These are phyloP conservation scores for Hymenotorrendiella dingleyae DNA, from an alignment of 2,329 filamentous ascomycete species.

Conservation along the genomic window DNA sequence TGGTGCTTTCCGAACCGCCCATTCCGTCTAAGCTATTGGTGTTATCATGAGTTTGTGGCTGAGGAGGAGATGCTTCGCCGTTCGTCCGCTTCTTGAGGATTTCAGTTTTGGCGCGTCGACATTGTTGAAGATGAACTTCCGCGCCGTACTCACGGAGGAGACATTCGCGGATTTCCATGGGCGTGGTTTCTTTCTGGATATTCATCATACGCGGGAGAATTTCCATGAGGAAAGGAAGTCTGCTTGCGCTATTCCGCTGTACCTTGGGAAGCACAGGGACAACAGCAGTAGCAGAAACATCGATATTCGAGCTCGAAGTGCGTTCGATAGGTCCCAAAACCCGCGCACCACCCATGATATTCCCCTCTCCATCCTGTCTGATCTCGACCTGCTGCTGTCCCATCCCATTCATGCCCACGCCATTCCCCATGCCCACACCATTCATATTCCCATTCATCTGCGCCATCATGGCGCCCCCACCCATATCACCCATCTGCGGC, in stretches of 20 bases:
- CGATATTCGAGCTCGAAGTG: not conserved
- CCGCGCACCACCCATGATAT: conserved; percentile 27
- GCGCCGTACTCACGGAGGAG: conserved; percentile 36
- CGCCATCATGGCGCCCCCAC: conserved; percentile 11
- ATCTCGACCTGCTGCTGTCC: conserved; percentile 20
- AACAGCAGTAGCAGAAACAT: conserved; percentile 3
- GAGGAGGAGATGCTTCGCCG: conserved; percentile 4
- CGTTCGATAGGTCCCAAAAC: conserved; percentile 21
- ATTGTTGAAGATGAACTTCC: conserved; percentile 31
- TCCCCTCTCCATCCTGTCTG: conserved; percentile 26
- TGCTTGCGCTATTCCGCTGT: conserved; percentile 27
- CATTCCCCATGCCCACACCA: conserved; percentile 9
- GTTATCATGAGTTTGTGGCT: not conserved
- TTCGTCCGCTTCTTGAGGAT: conserved; percentile 26
- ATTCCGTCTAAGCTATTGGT: conserved; percentile 16
- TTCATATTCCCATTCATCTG: conserved; percentile 9
- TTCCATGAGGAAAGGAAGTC: conserved; percentile 52
- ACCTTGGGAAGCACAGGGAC: conserved; percentile 29
- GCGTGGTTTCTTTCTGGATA: conserved; percentile 52
- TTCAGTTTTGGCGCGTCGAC: conserved; percentile 29
- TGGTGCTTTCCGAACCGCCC: conserved; percentile 17
- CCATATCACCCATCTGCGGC: conserved; percentile 7
- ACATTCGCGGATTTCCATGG: conserved; percentile 52
- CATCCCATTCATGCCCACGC: conserved; percentile 4
- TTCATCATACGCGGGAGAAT: conserved; percentile 54